Conservation (phyloP, 345 rosid genomes). For the Populus pruinosa region DNA sequence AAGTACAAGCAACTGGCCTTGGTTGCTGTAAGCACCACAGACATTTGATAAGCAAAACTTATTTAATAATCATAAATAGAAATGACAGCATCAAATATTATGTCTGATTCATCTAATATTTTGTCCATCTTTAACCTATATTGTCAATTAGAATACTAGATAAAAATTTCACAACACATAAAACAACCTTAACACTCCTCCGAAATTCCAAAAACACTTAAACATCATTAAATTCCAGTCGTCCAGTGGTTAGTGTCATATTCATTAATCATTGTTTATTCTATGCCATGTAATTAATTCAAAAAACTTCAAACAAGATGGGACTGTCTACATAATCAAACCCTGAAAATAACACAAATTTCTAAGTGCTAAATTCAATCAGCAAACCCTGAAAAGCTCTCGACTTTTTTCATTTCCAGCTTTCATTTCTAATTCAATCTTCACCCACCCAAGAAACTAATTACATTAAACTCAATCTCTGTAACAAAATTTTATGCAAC, state of each 20-base stretch:
- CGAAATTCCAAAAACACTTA: neutral
- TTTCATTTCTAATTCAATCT: neutral
- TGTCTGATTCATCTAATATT: neutral
- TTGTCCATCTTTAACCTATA: neutral
- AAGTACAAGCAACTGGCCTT: constrained; percentile 61
- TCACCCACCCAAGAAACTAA: too few species aligned
- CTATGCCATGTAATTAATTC: too few species aligned
- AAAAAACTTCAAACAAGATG: neutral
- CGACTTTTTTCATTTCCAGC: neutral
- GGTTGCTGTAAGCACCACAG: constrained; percentile 61
- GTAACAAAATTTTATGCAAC: neutral
- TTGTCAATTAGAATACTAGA: too few species aligned
- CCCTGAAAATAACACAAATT: neutral
- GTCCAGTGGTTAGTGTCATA: neutral
- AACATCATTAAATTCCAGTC: neutral
- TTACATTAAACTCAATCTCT: too few species aligned
- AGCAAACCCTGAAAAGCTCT: neutral
- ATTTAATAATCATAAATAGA: neutral
- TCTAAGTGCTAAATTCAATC: neutral
- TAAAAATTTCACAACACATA: neutral
- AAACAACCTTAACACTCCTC: neutral
- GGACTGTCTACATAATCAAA: neutral
- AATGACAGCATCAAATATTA: neutral
- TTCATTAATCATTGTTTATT: neutral
- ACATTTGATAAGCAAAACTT: neutral